Evolutionary conservation across 179 eudicot species (phyloP).

Genomic region (Pouteria campechiana): DNA sequence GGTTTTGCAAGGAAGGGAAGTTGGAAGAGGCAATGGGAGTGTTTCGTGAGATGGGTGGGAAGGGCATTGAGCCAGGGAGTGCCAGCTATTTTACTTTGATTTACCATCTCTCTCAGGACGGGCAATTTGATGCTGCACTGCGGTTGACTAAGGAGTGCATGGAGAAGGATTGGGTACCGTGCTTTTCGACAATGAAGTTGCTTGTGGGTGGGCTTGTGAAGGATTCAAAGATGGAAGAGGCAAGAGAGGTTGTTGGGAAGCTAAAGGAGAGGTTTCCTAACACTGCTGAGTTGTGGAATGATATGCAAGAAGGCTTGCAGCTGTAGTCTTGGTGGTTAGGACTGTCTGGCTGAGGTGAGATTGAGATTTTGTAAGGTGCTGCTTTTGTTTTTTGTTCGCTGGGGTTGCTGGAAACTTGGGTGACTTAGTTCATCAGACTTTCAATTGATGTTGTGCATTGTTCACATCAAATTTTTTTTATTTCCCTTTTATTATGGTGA

Average conservation of each 20-base stretch:
- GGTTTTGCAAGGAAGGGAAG: constrained; percentile 67
- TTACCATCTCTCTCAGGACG: constrained; percentile 41
- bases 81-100: constrained; percentile 62
- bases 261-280: constrained; percentile 58
- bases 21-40: constrained; percentile 57
- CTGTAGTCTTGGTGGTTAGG: no score
- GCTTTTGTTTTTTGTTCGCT: no score
- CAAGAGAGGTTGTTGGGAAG: constrained; percentile 28
- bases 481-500: no score
- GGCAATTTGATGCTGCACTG: constrained; percentile 62
- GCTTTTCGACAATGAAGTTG: constrained; percentile 53
- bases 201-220: constrained; percentile 37
- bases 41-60: constrained; percentile 35
- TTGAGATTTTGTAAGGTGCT: no score
- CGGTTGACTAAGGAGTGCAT: constrained; percentile 43
- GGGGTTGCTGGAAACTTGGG: no score
- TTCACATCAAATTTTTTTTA: no score
- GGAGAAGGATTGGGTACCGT: constrained; percentile 60
- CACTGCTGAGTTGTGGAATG: constrained; percentile 47
- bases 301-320: constrained; percentile 52
- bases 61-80: constrained; percentile 30
- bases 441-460: no score
- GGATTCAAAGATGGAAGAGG: constrained; percentile 21
- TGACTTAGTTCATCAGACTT: no score
- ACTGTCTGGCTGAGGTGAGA: no score